A percentile compares a stretch with the other conserved stretches of the same genome.
phyloP scores from a whole-genome alignment of 192 early-diverging fungal species.

The Lobosporangium transversale region DNA sequence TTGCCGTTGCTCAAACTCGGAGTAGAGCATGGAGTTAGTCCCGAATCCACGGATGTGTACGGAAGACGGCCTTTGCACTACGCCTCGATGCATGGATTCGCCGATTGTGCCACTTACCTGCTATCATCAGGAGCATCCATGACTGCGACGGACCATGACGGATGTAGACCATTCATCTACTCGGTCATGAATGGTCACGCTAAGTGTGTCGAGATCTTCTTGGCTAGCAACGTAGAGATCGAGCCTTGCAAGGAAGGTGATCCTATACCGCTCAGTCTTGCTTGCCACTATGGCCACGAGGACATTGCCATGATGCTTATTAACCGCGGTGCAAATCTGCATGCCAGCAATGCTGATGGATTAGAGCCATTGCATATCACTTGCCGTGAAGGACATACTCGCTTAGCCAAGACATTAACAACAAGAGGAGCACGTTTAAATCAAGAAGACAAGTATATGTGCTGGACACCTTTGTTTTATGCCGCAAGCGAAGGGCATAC shows the following conservation, averaged over 20 bases:
- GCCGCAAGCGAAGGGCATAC: conserved; percentile 90
- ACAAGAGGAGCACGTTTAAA: conserved; percentile 77
- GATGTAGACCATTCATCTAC: conserved; percentile 87
- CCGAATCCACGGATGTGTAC: conserved; percentile 83
- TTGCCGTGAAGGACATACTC: conserved; percentile 81
- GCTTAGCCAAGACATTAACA: conserved; percentile 79
- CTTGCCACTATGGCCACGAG: conserved; percentile 91
- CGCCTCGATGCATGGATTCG: conserved; percentile 89
- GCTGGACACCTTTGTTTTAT: conserved; percentile 97
- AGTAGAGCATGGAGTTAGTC: conserved; percentile 59
- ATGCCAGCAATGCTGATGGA: conserved; percentile 77
- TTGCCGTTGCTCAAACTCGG: conserved; percentile 70
- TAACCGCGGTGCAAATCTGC: conserved; percentile 74
- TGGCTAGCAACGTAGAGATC: conserved; percentile 70
- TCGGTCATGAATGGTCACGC: conserved; percentile 85
- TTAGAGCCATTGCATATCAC: conserved; percentile 91
- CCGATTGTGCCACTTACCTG: conserved; percentile 72
- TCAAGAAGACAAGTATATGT: conserved; percentile 86
- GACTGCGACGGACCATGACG: conserved; percentile 86
- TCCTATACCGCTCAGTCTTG: conserved; percentile 81
- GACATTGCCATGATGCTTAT: conserved; percentile 88
- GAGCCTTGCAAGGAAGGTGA: conserved; percentile 68
- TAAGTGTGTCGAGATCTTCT: conserved; percentile 75
- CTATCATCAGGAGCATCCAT: conserved; percentile 61
- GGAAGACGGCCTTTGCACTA: conserved; percentile 93